These are phyloP conservation scores for Candida multigemmis DNA, from an alignment of 805 yeast genomes.

Conservation along the genomic window DNA sequence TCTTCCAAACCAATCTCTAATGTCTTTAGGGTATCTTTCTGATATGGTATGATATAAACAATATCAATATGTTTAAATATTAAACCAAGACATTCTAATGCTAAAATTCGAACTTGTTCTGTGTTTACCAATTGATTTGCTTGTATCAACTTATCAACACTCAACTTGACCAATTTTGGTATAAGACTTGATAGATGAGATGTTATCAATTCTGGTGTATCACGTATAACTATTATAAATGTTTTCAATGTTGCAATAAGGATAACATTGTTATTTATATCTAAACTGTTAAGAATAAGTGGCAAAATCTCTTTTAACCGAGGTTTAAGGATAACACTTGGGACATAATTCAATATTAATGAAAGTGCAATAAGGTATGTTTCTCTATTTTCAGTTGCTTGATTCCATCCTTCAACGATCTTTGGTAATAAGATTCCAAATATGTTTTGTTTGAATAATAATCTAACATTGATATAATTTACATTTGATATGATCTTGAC, in stretches of 20 bases:
- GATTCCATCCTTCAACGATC: constrained; percentile 40
- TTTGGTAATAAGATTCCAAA: constrained; percentile 51
- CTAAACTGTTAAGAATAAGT: constrained; percentile 56
- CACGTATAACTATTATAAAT: constrained; percentile 42
- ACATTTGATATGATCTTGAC: constrained; percentile 32
- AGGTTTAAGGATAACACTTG: constrained; percentile 56
- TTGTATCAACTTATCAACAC: constrained; percentile 8
- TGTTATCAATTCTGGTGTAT: constrained; percentile 43
- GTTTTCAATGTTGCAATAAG: constrained; percentile 56
- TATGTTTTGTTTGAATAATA: constrained; percentile 73
- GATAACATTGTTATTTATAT: constrained; percentile 37
- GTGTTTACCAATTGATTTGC: constrained; percentile 18
- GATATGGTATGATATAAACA: constrained; percentile 42
- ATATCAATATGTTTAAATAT: constrained; percentile 32
- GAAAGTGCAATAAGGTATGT: constrained; percentile 61
- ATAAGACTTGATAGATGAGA: constrained; percentile 49
- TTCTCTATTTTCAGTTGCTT: constrained; percentile 15
- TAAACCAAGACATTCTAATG: constrained; percentile 45
- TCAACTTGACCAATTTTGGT: constrained; percentile 40
- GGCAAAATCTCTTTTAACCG: constrained; percentile 63
- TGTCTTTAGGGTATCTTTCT: constrained; percentile 36
- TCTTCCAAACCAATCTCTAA: constrained; percentile 59
- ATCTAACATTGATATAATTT: constrained; percentile 48
- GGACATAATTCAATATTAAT: constrained; percentile 53
- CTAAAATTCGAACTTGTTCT: constrained; percentile 43